A percentile compares a stretch with the other conserved stretches of the same genome.
Conservation (phyloP, 2,329 filamentous ascomycete species). For the Grosmannia serpens region DNA sequence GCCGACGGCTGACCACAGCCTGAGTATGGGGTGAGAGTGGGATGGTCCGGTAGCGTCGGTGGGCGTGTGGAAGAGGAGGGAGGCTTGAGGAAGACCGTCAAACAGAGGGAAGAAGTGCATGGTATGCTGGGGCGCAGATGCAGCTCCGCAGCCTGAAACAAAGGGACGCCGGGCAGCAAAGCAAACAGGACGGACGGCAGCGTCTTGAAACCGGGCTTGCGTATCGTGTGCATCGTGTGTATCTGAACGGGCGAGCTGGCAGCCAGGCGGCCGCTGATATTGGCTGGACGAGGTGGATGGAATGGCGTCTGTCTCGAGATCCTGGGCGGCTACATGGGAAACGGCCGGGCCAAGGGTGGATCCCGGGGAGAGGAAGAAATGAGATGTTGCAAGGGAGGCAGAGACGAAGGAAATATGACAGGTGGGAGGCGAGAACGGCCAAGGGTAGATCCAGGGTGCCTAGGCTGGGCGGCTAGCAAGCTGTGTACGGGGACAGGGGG, state of each 20-base stretch:
- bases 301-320: background rate
- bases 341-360: background rate
- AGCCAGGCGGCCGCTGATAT: constrained; percentile 34
- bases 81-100: background rate
- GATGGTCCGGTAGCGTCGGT: background rate
- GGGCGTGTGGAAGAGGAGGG: background rate
- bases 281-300: constrained; percentile 38
- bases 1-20: background rate
- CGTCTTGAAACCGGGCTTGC: constrained; percentile 39
- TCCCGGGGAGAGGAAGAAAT: background rate
- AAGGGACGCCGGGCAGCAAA: constrained; percentile 20
- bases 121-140: background rate
- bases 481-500: background rate
- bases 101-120: constrained; percentile 7
- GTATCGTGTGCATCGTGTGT: constrained; percentile 30
- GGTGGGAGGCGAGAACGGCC: background rate
- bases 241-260: constrained; percentile 32
- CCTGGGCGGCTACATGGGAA: background rate
- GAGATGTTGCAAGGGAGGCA: background rate
- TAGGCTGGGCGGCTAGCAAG: background rate
- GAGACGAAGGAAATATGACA: background rate
- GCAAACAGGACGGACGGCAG: constrained; percentile 7
- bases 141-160: constrained; percentile 8
- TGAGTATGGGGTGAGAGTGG: background rate
- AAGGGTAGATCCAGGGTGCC: too few species aligned